Evolutionary conservation across 305 asterid species (phyloP).

Genomic region (Caryopteris hybrid): DNA sequence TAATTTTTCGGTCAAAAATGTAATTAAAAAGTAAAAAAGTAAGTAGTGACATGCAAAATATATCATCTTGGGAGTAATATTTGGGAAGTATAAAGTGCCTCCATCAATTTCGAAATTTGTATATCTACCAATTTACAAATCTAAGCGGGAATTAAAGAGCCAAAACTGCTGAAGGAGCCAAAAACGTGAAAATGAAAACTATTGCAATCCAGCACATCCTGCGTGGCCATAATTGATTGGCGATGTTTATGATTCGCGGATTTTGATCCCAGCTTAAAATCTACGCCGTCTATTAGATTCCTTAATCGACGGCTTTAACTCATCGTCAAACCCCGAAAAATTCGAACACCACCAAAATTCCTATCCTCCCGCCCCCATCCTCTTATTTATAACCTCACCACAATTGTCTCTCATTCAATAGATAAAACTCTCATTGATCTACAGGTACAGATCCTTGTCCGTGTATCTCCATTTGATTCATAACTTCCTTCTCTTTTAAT

Average conservation of each 20-base stretch:
- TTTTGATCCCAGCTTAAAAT: not conserved
- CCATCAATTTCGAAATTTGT: no score
- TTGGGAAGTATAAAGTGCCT: no score
- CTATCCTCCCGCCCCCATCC: constrained; percentile 15
- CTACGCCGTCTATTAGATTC: constrained; percentile 9
- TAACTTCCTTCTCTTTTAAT: constrained; percentile 13
- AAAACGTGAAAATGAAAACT: not conserved
- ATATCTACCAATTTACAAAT: not conserved
- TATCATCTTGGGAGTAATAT: no score
- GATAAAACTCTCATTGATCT: not conserved
- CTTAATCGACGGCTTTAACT: constrained; percentile 13
- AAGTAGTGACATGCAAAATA: no score
- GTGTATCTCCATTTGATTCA: no score
- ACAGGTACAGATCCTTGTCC: no score
- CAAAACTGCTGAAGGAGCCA: not conserved
- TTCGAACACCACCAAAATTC: constrained; percentile 25
- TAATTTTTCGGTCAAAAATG: no score
- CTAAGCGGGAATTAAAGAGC: not conserved
- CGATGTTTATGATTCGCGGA: not conserved
- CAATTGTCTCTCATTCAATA: not conserved
- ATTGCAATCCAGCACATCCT: not conserved
- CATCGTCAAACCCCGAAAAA: constrained; percentile 5
- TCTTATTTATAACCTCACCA: constrained; percentile 11
- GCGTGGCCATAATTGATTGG: constrained; percentile 12
- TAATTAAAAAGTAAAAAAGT: no score